These are phyloP conservation scores for Pseudocercospora macadamiae DNA, from an alignment of 2,329 filamentous ascomycete species.

Conservation along the genomic window DNA sequence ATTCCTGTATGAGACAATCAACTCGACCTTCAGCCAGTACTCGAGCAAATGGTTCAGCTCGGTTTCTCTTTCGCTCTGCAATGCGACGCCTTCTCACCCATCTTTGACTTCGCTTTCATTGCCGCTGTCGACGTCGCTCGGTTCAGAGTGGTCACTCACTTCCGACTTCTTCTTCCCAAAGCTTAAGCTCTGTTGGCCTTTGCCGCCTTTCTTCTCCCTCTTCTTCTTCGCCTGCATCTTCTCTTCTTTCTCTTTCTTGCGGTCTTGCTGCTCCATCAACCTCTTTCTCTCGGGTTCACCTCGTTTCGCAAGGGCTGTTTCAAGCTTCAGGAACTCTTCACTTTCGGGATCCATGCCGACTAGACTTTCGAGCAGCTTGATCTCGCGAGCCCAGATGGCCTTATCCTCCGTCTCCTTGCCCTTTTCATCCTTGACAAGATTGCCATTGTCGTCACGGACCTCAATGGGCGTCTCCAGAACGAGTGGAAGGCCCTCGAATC, in stretches of 20 bases:
- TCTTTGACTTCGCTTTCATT: neutral
- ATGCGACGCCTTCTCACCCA: neutral
- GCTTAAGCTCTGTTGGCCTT: slow-evolving; percentile 3
- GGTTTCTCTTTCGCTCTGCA: too few relatives aligned
- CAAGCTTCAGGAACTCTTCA: slow-evolving; percentile 70
- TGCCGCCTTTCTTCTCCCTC: slow-evolving; percentile 5
- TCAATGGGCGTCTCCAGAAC: slow-evolving; percentile 96
- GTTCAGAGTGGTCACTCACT: neutral
- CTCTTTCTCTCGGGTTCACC: slow-evolving; percentile 74
- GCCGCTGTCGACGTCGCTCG: neutral
- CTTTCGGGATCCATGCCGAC: slow-evolving; percentile 79
- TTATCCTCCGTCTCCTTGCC: slow-evolving; percentile 70
- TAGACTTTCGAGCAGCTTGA: slow-evolving; percentile 87
- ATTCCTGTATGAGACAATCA: too few relatives aligned
- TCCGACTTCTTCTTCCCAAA: neutral
- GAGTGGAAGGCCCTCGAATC: slow-evolving; percentile 80
- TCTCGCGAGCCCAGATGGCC: slow-evolving; percentile 86
- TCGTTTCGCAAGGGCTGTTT: slow-evolving; percentile 65
- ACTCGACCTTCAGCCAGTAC: too few relatives aligned
- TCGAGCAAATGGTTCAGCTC: too few relatives aligned
- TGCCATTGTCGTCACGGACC: slow-evolving; percentile 65
- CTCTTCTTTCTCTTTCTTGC: slow-evolving; percentile 65
- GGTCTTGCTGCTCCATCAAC: slow-evolving; percentile 77
- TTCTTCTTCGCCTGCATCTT: slow-evolving; percentile 48
- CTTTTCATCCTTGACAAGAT: slow-evolving; percentile 46